These are phyloP conservation scores for Ophiostoma tasmaniense DNA, from an alignment of 2,329 filamentous ascomycete species.

Conservation along the genomic window DNA sequence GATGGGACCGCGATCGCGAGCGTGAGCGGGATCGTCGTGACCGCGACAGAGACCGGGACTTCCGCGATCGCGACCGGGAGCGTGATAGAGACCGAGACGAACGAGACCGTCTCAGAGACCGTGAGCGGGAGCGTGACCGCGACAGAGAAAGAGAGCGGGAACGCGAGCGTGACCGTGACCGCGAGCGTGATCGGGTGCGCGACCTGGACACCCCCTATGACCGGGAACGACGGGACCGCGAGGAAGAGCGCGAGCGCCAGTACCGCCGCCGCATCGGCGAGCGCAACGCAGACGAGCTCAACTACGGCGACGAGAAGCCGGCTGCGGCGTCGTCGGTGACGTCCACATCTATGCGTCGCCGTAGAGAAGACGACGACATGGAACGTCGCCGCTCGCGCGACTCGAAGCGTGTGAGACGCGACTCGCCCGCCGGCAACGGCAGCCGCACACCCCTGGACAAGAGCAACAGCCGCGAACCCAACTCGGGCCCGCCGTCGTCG, in stretches of 20 bases:
- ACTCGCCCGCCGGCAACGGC: not conserved
- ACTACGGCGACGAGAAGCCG: conserved; percentile 73
- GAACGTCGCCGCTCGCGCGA: conserved; percentile 58
- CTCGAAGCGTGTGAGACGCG: conserved; percentile 41
- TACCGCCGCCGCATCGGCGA: conserved; percentile 70
- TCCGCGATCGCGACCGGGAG: conserved; percentile 28
- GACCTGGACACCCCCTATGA: conserved; percentile 54
- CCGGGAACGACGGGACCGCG: conserved; percentile 44
- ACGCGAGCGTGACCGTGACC: conserved; percentile 35
- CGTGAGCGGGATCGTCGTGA: conserved; percentile 28
- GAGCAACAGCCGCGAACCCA: conserved; percentile 25
- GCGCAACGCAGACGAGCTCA: conserved; percentile 70
- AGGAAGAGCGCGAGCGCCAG: conserved; percentile 79
- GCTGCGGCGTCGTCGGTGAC: conserved; percentile 5
- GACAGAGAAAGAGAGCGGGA: conserved; percentile 28
- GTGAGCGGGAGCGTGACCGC: conserved; percentile 40
- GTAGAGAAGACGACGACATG: conserved; percentile 65
- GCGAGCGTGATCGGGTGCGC: conserved; percentile 63
- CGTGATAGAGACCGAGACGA: conserved; percentile 36
- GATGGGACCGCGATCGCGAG: conserved; percentile 26
- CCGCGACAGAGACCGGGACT: conserved; percentile 29
- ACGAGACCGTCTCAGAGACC: conserved; percentile 28
- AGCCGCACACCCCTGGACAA: conserved; percentile 30
- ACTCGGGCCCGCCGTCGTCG: conserved; percentile 30
- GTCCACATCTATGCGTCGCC: conserved; percentile 51